These are phyloP conservation scores for Wickerhamomyces bovis DNA, from an alignment of 805 yeast species.

Conservation along the genomic window DNA sequence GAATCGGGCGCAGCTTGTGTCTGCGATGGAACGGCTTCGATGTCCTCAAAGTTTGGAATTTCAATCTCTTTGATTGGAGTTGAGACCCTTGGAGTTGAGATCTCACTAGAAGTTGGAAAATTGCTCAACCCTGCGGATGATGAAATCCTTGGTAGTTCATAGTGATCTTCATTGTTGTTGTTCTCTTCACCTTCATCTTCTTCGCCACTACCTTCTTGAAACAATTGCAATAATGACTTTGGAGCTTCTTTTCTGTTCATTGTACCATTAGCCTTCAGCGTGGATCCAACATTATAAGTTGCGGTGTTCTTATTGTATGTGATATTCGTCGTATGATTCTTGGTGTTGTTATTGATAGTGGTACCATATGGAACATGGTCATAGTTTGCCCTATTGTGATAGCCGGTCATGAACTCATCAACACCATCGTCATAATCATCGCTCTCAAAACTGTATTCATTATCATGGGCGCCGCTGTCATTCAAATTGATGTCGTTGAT, in stretches of 20 bases:
- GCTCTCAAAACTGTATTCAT: constrained; percentile 20
- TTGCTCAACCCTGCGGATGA: constrained; percentile 17
- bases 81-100: constrained; percentile 30
- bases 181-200: constrained; percentile 19
- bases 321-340: constrained; percentile 11
- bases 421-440: constrained; percentile 24
- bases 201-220: constrained; percentile 45
- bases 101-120: constrained; percentile 8
- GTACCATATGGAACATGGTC: constrained; percentile 10
- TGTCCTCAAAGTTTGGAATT: constrained; percentile 60
- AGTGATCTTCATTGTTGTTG: neutral
- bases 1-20: constrained; percentile 16
- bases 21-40: constrained; percentile 18
- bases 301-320: constrained; percentile 27
- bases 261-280: constrained; percentile 22
- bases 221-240: constrained; percentile 61
- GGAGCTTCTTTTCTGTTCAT: constrained; percentile 52
- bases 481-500: constrained; percentile 28
- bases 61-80: constrained; percentile 60
- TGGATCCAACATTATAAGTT: constrained; percentile 22
- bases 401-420: constrained; percentile 24
- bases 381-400: constrained; percentile 12
- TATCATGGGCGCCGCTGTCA: constrained; percentile 12
- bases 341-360: constrained; percentile 15
- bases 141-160: constrained; percentile 17